phyloP scores from a whole-genome alignment of 2,329 filamentous ascomycete species.

The Paecilomyces variotii region DNA sequence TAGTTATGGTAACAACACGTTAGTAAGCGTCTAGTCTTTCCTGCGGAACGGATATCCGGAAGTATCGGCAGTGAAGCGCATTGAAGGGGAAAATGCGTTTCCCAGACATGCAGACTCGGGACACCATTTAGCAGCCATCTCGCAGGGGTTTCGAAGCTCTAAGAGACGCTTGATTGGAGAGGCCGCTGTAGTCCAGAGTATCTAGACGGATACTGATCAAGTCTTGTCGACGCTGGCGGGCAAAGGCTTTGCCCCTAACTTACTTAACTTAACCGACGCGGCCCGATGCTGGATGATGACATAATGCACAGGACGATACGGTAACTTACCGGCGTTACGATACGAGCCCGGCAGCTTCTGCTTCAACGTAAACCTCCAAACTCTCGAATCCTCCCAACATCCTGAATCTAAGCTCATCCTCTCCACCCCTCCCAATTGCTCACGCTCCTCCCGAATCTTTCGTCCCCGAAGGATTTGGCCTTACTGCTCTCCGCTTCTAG shows the following conservation, averaged over 20 bases:
- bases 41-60: background rate
- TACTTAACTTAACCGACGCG: conserved; percentile 7
- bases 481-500: conserved; percentile 18
- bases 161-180: background rate
- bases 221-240: background rate
- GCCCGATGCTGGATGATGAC: conserved; percentile 8
- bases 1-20: background rate
- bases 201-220: background rate
- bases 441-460: conserved; percentile 14
- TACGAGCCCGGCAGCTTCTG: conserved; percentile 14
- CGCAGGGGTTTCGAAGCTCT: background rate
- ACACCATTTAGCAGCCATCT: background rate
- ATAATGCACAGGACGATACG: conserved; percentile 13
- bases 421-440: conserved; percentile 10
- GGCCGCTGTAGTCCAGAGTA: background rate
- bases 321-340: conserved; percentile 9
- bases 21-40: background rate
- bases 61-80: background rate
- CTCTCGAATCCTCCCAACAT: conserved; percentile 18
- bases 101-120: background rate
- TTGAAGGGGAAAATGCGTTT: background rate
- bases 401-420: conserved; percentile 4
- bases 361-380: conserved; percentile 7
- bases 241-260: conserved; percentile 2
- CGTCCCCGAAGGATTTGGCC: conserved; percentile 18